These are phyloP conservation scores for Mitragyna speciosa DNA, from an alignment of 257 asterid genomes.

Conservation along the genomic window DNA sequence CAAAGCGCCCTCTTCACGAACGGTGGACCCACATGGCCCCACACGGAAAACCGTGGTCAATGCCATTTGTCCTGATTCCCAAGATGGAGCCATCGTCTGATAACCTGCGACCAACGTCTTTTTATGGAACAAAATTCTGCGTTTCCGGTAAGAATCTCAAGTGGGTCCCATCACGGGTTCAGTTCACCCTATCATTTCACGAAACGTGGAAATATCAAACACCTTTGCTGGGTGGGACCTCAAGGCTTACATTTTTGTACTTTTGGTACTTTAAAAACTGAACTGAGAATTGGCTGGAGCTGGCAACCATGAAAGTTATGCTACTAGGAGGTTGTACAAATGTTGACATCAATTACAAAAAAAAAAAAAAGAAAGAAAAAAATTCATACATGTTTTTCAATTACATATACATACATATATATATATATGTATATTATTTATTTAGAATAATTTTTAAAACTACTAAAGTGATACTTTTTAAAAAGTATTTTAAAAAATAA, in stretches of 20 bases:
- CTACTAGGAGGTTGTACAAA: constrained; percentile 1
- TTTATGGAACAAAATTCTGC: constrained; percentile 8
- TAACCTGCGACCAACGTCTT: constrained; percentile 19
- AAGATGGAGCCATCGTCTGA: neutral
- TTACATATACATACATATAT: too few relatives aligned
- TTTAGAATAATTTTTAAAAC: too few relatives aligned
- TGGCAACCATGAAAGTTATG: neutral
- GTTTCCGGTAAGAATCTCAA: constrained; percentile 9
- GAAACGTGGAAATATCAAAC: constrained; percentile 16
- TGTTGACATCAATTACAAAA: neutral
- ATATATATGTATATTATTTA: too few relatives aligned
- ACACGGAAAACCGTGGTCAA: neutral
- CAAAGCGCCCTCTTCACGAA: too few relatives aligned
- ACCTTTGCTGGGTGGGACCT: constrained; percentile 15
- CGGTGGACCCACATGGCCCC: neutral
- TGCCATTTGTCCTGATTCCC: constrained; percentile 17
- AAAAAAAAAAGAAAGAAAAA: too few relatives aligned
- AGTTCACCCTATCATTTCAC: neutral
- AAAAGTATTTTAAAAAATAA: too few relatives aligned
- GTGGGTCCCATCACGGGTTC: constrained; percentile 13
- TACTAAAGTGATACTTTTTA: too few relatives aligned
- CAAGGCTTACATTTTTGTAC: constrained; percentile 3
- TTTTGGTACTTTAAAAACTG: neutral
- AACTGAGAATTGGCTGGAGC: neutral
- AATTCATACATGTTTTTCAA: too few relatives aligned